Percentiles rank a stretch among this genome's conserved stretches.
Conservation (phyloP, 2,329 filamentous ascomycete species). For the Exutisphaerella laricina region DNA sequence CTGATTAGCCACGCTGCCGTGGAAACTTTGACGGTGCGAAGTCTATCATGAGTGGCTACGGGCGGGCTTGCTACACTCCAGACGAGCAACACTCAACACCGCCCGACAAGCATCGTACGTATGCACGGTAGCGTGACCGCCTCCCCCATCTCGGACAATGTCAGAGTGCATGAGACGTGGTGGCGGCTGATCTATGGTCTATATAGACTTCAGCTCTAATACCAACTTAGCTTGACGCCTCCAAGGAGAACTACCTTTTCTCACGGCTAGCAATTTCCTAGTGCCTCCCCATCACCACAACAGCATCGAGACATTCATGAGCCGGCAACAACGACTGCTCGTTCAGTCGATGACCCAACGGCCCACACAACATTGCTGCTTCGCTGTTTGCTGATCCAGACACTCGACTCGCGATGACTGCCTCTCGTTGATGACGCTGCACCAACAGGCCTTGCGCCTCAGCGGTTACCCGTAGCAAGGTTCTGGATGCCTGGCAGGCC, state of each 20-base stretch:
- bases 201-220: background rate
- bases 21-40: background rate
- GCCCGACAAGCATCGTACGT: background rate
- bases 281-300: too few relatives aligned
- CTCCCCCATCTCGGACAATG: background rate
- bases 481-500: too few relatives aligned
- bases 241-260: background rate
- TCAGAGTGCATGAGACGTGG: slow-evolving; percentile 1
- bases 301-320: too few relatives aligned
- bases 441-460: too few relatives aligned
- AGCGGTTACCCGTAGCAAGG: too few relatives aligned
- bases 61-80: background rate
- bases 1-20: slow-evolving; percentile 1
- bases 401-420: background rate
- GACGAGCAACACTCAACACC: background rate
- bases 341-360: background rate
- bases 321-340: background rate
- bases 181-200: background rate
- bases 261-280: too few relatives aligned
- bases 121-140: background rate
- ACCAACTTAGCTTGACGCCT: background rate
- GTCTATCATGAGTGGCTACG: background rate
- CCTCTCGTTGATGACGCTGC: slow-evolving; percentile 2
- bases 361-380: background rate
- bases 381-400: background rate